These are phyloP conservation scores for Cupressus sempervirens DNA, from an alignment of 75 land plant species.

Conservation along the genomic window DNA sequence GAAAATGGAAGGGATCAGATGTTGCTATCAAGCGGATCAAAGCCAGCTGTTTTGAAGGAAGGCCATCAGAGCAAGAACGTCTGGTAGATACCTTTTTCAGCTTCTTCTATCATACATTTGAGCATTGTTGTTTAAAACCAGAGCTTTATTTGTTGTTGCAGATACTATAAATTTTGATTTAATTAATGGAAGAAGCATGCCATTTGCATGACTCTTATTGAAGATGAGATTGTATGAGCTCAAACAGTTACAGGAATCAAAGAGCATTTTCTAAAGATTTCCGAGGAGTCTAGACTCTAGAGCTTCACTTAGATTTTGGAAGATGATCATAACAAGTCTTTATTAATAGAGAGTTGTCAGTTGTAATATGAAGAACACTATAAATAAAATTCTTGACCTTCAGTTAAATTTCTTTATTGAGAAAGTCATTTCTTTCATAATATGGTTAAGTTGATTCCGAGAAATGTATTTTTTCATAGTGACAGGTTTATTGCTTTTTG, in stretches of 20 bases:
- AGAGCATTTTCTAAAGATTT: slow-evolving; percentile 13
- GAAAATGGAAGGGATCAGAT: slow-evolving; percentile 98
- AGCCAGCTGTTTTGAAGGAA: slow-evolving; percentile 79
- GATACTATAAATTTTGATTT: slow-evolving; percentile 13
- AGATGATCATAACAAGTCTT: not conserved
- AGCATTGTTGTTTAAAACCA: not conserved
- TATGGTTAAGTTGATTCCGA: not conserved
- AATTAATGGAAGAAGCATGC: not conserved
- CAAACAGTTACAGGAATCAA: slow-evolving; percentile 13
- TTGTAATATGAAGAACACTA: not conserved
- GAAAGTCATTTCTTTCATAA: not conserved
- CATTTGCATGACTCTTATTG: slow-evolving; percentile 19
- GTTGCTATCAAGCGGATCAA: slow-evolving; percentile 94
- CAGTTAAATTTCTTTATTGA: not conserved
- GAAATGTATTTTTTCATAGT: not conserved
- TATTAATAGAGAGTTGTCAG: not conserved
- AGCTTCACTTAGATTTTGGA: not conserved
- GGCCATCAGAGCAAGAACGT: slow-evolving; percentile 71
- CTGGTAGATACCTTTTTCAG: slow-evolving; percentile 37
- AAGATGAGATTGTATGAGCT: slow-evolving; percentile 28
- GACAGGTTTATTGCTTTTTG: not conserved
- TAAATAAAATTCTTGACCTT: not conserved
- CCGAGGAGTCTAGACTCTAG: not conserved
- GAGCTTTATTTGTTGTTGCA: not conserved
- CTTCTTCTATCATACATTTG: not conserved